phyloP scores from a whole-genome alignment of 2,329 filamentous ascomycete genomes.

The Penicillium sp. region DNA sequence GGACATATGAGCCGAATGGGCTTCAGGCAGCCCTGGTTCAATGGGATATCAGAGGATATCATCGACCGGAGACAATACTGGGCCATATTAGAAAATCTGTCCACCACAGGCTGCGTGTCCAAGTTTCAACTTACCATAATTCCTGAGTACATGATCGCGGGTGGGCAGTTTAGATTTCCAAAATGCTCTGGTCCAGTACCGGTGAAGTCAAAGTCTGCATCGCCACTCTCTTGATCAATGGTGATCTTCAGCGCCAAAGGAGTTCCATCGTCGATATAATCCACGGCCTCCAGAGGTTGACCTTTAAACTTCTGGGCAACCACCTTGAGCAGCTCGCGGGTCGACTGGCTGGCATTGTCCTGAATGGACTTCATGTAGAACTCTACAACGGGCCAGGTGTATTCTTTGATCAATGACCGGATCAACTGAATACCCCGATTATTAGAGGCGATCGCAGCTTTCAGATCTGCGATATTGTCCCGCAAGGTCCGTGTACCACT shows the following conservation, averaged over 20 bases:
- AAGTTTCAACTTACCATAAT: conserved; percentile 69
- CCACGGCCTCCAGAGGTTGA: conserved; percentile 50
- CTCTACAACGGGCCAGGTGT: conserved; percentile 54
- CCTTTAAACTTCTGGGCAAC: background rate
- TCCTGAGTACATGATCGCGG: conserved; percentile 71
- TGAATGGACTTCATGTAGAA: conserved; percentile 16
- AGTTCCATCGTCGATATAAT: conserved; percentile 79
- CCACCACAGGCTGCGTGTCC: background rate
- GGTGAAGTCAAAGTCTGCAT: conserved; percentile 70
- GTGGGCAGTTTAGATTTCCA: conserved; percentile 70
- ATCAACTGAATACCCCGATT: conserved; percentile 42
- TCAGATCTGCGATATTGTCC: conserved; percentile 49
- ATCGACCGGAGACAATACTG: conserved; percentile 61
- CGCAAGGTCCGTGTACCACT: conserved; percentile 66
- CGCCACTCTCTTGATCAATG: conserved; percentile 68
- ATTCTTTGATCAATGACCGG: conserved; percentile 36
- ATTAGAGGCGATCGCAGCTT: conserved; percentile 49
- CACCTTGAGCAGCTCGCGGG: conserved; percentile 4
- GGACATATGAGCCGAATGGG: conserved; percentile 72
- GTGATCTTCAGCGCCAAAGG: conserved; percentile 69
- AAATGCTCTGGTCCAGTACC: conserved; percentile 57
- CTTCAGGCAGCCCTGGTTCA: conserved; percentile 76
- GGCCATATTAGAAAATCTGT: background rate
- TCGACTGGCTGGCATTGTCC: conserved; percentile 1
- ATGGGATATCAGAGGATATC: conserved; percentile 74